Conservation (phyloP, 164 flowering plant genomes). For the Vitis amurensis region DNA sequence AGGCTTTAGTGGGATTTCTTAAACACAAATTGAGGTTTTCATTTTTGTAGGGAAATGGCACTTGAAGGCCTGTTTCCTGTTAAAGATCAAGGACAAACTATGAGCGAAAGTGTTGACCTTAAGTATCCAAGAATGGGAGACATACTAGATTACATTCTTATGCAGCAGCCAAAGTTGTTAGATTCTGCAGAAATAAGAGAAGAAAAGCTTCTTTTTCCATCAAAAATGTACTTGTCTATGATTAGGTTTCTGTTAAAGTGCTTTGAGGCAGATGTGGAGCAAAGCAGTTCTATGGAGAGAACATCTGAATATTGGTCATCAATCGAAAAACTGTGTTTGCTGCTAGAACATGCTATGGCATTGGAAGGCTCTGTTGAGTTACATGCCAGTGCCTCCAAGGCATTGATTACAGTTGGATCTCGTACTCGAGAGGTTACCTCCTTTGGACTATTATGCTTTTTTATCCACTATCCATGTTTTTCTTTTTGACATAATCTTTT, state of each 20-base stretch:
- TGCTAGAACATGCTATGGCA: slow-evolving; percentile 93
- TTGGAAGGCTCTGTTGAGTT: slow-evolving; percentile 89
- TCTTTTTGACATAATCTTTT: slow-evolving; percentile 16
- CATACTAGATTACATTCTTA: slow-evolving; percentile 73
- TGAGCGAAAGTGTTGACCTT: slow-evolving; percentile 27
- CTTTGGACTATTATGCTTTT: background rate
- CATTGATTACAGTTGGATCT: slow-evolving; percentile 65
- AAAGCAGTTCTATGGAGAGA: slow-evolving; percentile 22
- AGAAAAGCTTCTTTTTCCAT: slow-evolving; percentile 72
- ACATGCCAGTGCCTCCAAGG: slow-evolving; percentile 85
- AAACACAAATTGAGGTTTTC: background rate
- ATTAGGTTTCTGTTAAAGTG: slow-evolving; percentile 76
- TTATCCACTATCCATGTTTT: background rate
- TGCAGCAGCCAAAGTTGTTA: slow-evolving; percentile 70
- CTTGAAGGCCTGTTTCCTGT: slow-evolving; percentile 76
- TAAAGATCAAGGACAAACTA: slow-evolving; percentile 39
- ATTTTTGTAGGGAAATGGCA: slow-evolving; percentile 79
- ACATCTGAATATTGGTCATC: slow-evolving; percentile 46
- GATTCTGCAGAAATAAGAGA: slow-evolving; percentile 57
- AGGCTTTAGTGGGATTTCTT: too few relatives aligned
- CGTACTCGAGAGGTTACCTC: slow-evolving; percentile 65
- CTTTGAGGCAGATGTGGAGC: slow-evolving; percentile 62
- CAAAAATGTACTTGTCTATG: slow-evolving; percentile 75
- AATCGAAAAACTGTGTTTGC: slow-evolving; percentile 57
- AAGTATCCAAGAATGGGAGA: slow-evolving; percentile 62